Percentiles rank a stretch among this genome's conserved stretches.
These are phyloP conservation scores for Drechslerella stenobrocha DNA, from an alignment of 2,329 filamentous ascomycete species.

Conservation along the genomic window DNA sequence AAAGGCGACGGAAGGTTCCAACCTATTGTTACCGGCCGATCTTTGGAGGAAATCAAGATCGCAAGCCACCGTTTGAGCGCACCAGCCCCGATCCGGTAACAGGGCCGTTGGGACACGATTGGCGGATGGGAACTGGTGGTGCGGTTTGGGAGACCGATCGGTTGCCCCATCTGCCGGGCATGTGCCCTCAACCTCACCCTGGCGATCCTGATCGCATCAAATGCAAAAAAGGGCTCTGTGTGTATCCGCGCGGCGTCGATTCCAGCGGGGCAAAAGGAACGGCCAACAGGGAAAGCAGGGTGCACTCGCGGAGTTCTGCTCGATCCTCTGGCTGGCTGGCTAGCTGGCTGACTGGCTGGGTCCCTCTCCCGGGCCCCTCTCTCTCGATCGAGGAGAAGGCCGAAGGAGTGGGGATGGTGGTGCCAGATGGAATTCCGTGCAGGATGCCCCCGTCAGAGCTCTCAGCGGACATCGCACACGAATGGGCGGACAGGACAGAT, in stretches of 20 bases:
- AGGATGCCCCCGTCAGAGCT: conserved; percentile 6
- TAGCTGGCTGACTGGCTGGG: no score
- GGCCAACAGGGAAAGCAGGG: background rate
- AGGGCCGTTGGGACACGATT: conserved; percentile 46
- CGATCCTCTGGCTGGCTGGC: no score
- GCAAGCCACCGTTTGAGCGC: conserved; percentile 41
- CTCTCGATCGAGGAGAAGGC: background rate
- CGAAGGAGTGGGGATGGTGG: background rate
- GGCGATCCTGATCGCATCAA: background rate
- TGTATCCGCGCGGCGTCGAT: no score
- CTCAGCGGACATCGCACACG: background rate
- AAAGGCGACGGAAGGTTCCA: conserved; percentile 48
- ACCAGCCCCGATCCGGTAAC: conserved; percentile 46
- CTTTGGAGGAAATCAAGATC: conserved; percentile 50
- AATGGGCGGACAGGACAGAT: conserved; percentile 9
- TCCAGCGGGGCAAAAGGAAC: background rate
- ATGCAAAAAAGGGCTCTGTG: no score
- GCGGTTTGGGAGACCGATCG: no score
- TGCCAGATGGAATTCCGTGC: conserved; percentile 7
- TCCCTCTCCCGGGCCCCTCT: no score
- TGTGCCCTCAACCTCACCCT: background rate
- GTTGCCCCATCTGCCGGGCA: background rate
- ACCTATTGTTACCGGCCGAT: conserved; percentile 49
- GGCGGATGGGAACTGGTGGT: conserved; percentile 17
- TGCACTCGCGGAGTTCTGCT: conserved; percentile 1